Evolutionary conservation across 495 filamentous ascomycete species (phyloP).

Genomic region (Penicillium fimorum): DNA sequence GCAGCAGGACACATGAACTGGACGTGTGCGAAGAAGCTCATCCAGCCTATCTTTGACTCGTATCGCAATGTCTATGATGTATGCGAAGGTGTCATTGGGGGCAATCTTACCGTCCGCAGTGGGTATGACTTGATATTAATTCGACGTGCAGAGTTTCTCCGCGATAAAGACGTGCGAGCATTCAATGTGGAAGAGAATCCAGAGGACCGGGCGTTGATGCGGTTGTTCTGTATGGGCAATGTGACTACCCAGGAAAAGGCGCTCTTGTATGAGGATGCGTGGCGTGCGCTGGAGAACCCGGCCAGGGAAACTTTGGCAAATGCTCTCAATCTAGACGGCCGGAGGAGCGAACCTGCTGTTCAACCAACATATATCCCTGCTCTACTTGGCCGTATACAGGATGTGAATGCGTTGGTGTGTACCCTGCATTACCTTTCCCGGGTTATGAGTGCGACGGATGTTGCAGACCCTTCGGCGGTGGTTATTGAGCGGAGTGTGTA

Average conservation of each 20-base stretch:
- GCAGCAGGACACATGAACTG: constrained; percentile 39
- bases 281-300: constrained; percentile 22
- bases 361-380: constrained; percentile 39
- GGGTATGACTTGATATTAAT: constrained; percentile 36
- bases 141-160: constrained; percentile 23
- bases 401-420: neutral
- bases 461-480: constrained; percentile 10
- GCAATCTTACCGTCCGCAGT: constrained; percentile 18
- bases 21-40: constrained; percentile 35
- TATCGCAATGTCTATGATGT: constrained; percentile 31
- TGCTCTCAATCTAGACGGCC: constrained; percentile 34
- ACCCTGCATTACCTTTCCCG: constrained; percentile 15
- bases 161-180: constrained; percentile 23
- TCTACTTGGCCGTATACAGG: constrained; percentile 20
- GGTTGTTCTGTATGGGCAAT: constrained; percentile 37
- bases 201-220: constrained; percentile 32
- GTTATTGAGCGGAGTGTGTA: constrained; percentile 22
- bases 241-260: constrained; percentile 27
- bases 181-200: constrained; percentile 17
- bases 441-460: constrained; percentile 13
- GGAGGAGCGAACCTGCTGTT: constrained; percentile 27
- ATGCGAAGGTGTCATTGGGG: constrained; percentile 26
- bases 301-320: constrained; percentile 19
- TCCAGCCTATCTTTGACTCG: constrained; percentile 33
- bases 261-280: constrained; percentile 28